A percentile compares a stretch with the other conserved stretches of the same genome.
Evolutionary conservation across 176 grass and related monocot species (phyloP).

Genomic region (Zoysia japonica): DNA sequence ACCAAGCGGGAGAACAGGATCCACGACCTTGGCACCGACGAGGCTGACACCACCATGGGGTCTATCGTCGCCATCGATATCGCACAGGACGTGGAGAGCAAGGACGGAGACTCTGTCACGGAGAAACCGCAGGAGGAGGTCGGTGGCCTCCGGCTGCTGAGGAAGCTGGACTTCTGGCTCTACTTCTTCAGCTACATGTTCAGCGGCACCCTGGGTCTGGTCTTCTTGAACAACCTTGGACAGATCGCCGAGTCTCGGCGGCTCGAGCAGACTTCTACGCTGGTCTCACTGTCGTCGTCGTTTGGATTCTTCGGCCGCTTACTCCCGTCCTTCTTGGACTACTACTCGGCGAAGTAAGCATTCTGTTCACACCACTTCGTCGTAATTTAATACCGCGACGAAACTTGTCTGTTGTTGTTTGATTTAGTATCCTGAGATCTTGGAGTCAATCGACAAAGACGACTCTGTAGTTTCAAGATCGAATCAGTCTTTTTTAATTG

Average conservation of each 20-base stretch:
- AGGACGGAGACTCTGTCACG: slow-evolving; percentile 1
- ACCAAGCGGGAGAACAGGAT: slow-evolving; percentile 73
- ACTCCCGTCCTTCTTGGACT: slow-evolving; percentile 82
- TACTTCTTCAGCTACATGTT: slow-evolving; percentile 99
- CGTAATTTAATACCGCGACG: not conserved
- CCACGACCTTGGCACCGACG: slow-evolving; percentile 57
- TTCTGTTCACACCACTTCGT: slow-evolving; percentile 50
- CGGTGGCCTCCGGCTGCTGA: slow-evolving; percentile 66
- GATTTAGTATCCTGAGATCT: slow-evolving; percentile 25
- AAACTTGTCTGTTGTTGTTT: not conserved
- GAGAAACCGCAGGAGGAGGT: slow-evolving; percentile 54
- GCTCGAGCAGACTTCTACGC: slow-evolving; percentile 56
- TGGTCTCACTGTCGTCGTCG: slow-evolving; percentile 92
- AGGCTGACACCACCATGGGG: slow-evolving; percentile 21
- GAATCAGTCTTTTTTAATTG: slow-evolving; percentile 27
- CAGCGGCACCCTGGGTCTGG: slow-evolving; percentile 85
- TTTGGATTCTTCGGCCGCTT: slow-evolving; percentile 99
- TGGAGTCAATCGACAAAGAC: slow-evolving; percentile 21
- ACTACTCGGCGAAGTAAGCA: slow-evolving; percentile 84
- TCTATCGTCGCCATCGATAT: slow-evolving; percentile 26
- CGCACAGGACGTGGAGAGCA: not conserved
- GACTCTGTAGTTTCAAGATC: not conserved
- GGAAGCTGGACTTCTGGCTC: slow-evolving; percentile 81
- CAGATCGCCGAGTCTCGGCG: slow-evolving; percentile 92
- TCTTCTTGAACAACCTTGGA: slow-evolving; percentile 93